These are phyloP conservation scores for Suhomyces ambrosiae DNA, from an alignment of 1,139 yeast genomes.

Conservation along the genomic window DNA sequence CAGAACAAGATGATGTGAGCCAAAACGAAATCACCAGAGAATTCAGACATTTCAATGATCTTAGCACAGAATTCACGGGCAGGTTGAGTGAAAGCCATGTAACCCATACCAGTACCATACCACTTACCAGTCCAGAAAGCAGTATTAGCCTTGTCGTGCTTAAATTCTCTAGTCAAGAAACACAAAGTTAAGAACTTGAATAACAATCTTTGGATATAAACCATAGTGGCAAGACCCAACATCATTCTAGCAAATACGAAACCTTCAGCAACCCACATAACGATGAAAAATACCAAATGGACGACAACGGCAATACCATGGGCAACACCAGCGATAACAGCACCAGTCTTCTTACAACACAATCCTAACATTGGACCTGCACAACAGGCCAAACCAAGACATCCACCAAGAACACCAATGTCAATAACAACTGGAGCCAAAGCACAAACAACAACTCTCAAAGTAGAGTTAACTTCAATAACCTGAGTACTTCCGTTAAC, in stretches of 20 bases:
- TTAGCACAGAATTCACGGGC: constrained; percentile 94
- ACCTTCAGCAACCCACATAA: constrained; percentile 97
- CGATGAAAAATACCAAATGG: constrained; percentile 83
- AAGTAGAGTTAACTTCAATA: constrained; percentile 69
- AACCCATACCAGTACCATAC: constrained; percentile 94
- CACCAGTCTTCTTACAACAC: constrained; percentile 98
- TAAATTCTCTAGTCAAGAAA: constrained; percentile 92
- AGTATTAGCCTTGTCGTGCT: constrained; percentile 93
- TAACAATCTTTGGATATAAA: constrained; percentile 84
- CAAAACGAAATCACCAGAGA: constrained; percentile 93
- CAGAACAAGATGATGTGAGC: constrained; percentile 87
- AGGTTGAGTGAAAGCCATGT: constrained; percentile 96
- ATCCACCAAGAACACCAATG: constrained; percentile 77
- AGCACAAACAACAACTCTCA: constrained; percentile 86
- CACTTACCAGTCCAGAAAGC: constrained; percentile 99
- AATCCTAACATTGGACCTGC: constrained; percentile 93
- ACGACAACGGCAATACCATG: constrained; percentile 91
- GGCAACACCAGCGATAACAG: constrained; percentile 95
- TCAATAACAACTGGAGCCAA: constrained; percentile 90
- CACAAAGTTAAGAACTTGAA: constrained; percentile 82
- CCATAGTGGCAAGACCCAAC: constrained; percentile 81
- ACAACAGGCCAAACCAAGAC: constrained; percentile 87
- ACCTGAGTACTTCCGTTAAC: constrained; percentile 32
- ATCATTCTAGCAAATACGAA: constrained; percentile 87
- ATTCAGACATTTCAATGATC: constrained; percentile 90